Evolutionary conservation across 1,139 yeast species (phyloP).

Genomic region (Blastobotrys capitulatus): DNA sequence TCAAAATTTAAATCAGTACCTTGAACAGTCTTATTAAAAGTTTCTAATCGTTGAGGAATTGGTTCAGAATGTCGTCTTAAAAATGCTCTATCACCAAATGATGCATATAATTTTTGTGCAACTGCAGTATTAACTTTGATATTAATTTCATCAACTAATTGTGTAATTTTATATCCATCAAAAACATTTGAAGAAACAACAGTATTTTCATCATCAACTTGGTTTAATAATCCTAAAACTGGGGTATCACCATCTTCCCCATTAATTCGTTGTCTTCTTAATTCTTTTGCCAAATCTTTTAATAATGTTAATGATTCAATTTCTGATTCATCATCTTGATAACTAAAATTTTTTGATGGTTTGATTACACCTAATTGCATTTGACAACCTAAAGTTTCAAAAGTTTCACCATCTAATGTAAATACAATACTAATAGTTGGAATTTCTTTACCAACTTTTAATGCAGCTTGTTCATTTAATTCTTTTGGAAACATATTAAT

Average conservation of each 20-base stretch:
- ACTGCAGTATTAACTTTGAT: constrained; percentile 80
- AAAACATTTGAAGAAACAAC: constrained; percentile 68
- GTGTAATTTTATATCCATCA: constrained; percentile 52
- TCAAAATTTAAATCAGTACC: constrained; percentile 59
- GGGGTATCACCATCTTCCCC: constrained; percentile 34
- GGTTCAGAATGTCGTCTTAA: constrained; percentile 88
- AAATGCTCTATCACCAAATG: constrained; percentile 73
- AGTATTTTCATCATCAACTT: constrained; percentile 79
- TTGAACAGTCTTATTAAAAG: constrained; percentile 65
- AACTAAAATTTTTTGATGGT: constrained; percentile 42
- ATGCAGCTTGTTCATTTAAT: constrained; percentile 55
- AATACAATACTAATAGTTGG: constrained; percentile 78
- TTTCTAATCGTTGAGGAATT: constrained; percentile 72
- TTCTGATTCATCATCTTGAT: constrained; percentile 32
- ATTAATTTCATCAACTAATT: constrained; percentile 67
- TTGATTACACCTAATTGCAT: constrained; percentile 68
- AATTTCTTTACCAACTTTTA: constrained; percentile 54
- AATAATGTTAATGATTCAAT: constrained; percentile 46
- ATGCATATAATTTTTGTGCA: constrained; percentile 74
- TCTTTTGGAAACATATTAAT: constrained; percentile 64
- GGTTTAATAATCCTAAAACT: constrained; percentile 64
- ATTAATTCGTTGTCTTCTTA: constrained; percentile 65
- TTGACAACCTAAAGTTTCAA: constrained; percentile 71
- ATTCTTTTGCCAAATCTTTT: constrained; percentile 60
- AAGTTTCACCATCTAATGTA: constrained; percentile 68